phyloP scores from a whole-genome alignment of 2,329 filamentous ascomycete species.

The Dothiorella sarmentorum region DNA sequence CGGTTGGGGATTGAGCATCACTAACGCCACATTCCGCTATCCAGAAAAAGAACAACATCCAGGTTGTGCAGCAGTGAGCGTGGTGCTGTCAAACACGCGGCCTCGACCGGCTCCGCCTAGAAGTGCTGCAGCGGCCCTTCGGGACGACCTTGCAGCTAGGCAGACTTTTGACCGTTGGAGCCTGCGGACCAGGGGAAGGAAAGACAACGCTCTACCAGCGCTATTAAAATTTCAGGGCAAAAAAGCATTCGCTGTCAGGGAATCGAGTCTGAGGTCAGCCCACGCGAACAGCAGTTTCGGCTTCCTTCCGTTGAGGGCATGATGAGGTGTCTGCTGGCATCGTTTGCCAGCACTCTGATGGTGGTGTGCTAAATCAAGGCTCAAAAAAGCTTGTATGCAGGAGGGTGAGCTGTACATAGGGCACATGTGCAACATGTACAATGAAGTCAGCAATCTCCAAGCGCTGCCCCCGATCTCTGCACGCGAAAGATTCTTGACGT shows the following conservation, averaged over 20 bases:
- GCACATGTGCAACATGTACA: constrained; percentile 9
- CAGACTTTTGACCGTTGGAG: not conserved
- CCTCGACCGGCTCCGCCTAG: not conserved
- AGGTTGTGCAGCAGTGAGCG: constrained; percentile 71
- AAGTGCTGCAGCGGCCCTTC: not conserved
- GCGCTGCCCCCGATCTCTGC: constrained; percentile 1
- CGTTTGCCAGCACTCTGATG: not conserved
- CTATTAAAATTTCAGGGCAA: constrained; percentile 10
- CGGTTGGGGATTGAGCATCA: not conserved
- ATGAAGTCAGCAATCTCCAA: constrained; percentile 15
- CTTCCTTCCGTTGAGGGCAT: not conserved
- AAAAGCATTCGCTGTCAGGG: not conserved
- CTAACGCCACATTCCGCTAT: constrained; percentile 20
- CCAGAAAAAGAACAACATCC: constrained; percentile 86
- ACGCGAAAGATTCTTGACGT: constrained; percentile 7
- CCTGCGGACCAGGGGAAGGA: not conserved
- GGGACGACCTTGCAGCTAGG: not conserved
- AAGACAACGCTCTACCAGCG: not conserved
- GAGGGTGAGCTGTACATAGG: constrained; percentile 17
- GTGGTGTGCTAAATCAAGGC: constrained; percentile 7
- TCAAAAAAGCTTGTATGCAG: constrained; percentile 7
- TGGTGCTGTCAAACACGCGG: not conserved
- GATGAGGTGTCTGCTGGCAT: constrained; percentile 6
- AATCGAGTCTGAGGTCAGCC: constrained; percentile 6
- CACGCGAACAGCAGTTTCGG: not conserved